phyloP scores from a whole-genome alignment of 2,329 filamentous ascomycete species.

The Cordyceps cateniannulata region DNA sequence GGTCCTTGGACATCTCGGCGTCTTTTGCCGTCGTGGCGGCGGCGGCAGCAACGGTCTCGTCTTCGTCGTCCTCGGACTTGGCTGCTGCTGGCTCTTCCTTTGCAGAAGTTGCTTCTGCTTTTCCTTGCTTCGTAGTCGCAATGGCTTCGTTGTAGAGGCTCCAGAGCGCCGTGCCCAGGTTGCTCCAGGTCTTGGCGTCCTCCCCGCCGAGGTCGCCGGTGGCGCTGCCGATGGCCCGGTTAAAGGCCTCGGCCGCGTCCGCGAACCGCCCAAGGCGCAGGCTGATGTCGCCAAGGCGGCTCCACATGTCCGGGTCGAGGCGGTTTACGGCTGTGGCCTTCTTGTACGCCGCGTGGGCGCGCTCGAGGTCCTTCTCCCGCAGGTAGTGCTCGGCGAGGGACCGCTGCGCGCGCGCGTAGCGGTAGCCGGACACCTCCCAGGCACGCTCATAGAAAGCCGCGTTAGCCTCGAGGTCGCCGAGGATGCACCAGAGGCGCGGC shows the following conservation, averaged over 20 bases:
- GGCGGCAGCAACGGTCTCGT: slow-evolving; percentile 20
- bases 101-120: slow-evolving; percentile 15
- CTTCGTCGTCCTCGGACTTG: slow-evolving; percentile 17
- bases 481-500: slow-evolving; percentile 82
- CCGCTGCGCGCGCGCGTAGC: slow-evolving; percentile 82
- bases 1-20: slow-evolving; percentile 32
- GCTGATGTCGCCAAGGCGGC: slow-evolving; percentile 80
- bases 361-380: slow-evolving; percentile 55
- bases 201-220: slow-evolving; percentile 64
- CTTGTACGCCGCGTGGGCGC: slow-evolving; percentile 70
- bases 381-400: slow-evolving; percentile 78
- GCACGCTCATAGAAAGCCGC: slow-evolving; percentile 72
- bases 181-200: slow-evolving; percentile 91
- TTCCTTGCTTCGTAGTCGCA: slow-evolving; percentile 29
- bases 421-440: slow-evolving; percentile 75
- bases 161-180: slow-evolving; percentile 78
- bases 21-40: slow-evolving; percentile 24
- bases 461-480: slow-evolving; percentile 80
- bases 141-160: slow-evolving; percentile 55
- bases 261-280: slow-evolving; percentile 71
- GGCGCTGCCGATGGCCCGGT: slow-evolving; percentile 64
- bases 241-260: slow-evolving; percentile 77
- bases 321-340: slow-evolving; percentile 74
- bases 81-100: background rate
- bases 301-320: slow-evolving; percentile 80